Evolutionary conservation across 441 rosid genomes (phyloP), one percentile per base, ranked within the genome.

Genomic region (Pelargonium myrrhifolium): DNA sequence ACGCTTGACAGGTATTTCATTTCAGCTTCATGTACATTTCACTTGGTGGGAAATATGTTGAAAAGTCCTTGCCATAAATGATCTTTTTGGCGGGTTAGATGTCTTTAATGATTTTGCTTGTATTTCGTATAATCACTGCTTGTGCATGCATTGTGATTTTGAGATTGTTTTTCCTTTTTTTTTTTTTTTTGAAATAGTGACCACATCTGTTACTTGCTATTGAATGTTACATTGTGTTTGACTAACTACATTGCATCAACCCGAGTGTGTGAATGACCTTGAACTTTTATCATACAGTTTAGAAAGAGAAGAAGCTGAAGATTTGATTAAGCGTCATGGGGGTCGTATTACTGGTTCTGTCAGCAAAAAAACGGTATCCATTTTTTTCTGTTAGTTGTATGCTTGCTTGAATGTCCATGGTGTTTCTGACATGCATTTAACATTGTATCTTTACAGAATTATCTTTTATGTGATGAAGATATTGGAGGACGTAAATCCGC

Each of bases 271-370:
- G 18, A 56, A 24, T 56, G 62, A 56, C 31, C 62, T 72, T 71
- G 37, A 64, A 45, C 42, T 65, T 71, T 76, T 69, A 62, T 68
- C 60, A 72, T 58, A 65, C 83, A 94, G 99, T 81, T 81, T 94
- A 79, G 97, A 94, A 84, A 87, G 99, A 77, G 97, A 93, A 84
- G 99, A 93, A 76, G 99, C 96, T 43, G 99, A 91, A 76, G 99
- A 89, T 83, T 72, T 93, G 79, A 88, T 93, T 70, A 93, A 91
- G 82, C 84, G 93, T 6, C 85, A 89, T 70, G 96, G 96, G 51
- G 99, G 97, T 66, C 96, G 99, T 72, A 49, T 93, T 64, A 93
- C 96, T 69, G 90, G 92, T 80, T 87, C 99, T 67, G 85, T 93
- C 74, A 93, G 99, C 99, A 93, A 91, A 85, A 93, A 87, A 82